Percentiles rank a stretch among this genome's conserved stretches.
These are phyloP conservation scores for Yamadazyma scolyti DNA, from an alignment of 805 yeast species.

Conservation along the genomic window DNA sequence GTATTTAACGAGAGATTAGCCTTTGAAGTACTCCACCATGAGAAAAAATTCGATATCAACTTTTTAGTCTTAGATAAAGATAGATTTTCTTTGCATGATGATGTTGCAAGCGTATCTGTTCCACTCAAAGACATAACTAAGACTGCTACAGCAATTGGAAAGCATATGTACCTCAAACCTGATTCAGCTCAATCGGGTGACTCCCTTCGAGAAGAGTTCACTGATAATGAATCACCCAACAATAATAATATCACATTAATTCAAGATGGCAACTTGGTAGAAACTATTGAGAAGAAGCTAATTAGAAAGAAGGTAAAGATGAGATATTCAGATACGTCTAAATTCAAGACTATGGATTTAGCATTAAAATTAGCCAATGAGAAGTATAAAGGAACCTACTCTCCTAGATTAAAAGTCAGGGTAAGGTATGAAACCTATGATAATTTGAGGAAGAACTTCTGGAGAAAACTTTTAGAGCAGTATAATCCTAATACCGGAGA, in stretches of 20 bases:
- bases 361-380: conserved; percentile 26
- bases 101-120: conserved; percentile 64
- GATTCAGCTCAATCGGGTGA: conserved; percentile 4
- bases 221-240: conserved; percentile 9
- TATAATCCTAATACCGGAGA: conserved; percentile 40
- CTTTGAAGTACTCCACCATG: conserved; percentile 70
- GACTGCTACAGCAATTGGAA: conserved; percentile 24
- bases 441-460: conserved; percentile 60
- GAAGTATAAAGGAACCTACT: conserved; percentile 33
- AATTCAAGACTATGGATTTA: conserved; percentile 40
- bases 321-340: conserved; percentile 36
- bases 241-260: conserved; percentile 11
- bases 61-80: conserved; percentile 84
- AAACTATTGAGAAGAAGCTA: conserved; percentile 15
- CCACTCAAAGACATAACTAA: conserved; percentile 49
- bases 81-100: conserved; percentile 75
- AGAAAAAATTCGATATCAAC: conserved; percentile 59
- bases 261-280: conserved; percentile 29
- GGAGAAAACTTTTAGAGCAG: conserved; percentile 60
- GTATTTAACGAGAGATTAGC: conserved; percentile 75
- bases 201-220: conserved; percentile 7
- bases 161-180: conserved; percentile 6
- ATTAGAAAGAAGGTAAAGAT: conserved; percentile 17
- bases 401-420: conserved; percentile 55
- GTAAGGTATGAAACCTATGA: conserved; percentile 67